phyloP scores from a whole-genome alignment of 2,329 filamentous ascomycete species.

The Lachnellula hyalina region DNA sequence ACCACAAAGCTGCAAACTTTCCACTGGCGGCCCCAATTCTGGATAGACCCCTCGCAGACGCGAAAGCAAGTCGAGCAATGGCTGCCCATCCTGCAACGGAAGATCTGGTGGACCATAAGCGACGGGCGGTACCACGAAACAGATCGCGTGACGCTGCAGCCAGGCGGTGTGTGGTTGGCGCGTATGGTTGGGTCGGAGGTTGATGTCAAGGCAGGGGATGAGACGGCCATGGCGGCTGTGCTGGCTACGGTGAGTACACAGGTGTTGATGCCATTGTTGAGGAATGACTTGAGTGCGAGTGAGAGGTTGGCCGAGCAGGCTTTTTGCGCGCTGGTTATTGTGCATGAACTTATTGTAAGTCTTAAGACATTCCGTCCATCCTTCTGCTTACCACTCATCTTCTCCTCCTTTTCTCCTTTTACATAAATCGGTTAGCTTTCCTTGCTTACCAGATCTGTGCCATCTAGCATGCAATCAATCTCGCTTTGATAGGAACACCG shows the following conservation, averaged over 20 bases:
- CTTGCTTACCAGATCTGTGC: too few species aligned
- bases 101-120: neutral
- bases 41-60: neutral
- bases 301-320: neutral
- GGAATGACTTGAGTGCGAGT: neutral
- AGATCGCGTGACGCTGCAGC: too few species aligned
- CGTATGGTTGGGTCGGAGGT: too few species aligned
- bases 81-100: neutral
- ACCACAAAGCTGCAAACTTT: neutral
- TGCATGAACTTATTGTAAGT: neutral
- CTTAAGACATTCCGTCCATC: neutral
- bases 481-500: neutral
- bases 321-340: neutral
- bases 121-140: neutral
- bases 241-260: neutral
- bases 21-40: neutral
- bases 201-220: neutral
- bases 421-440: too few species aligned
- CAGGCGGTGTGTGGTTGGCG: too few species aligned
- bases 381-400: neutral
- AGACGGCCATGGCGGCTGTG: neutral
- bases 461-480: neutral
- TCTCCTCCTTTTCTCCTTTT: too few species aligned
- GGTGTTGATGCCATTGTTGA: neutral
- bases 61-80: neutral